Base-by-base conservation (phyloP, 257 asterid species). In the Primulina tabacum region DNA sequence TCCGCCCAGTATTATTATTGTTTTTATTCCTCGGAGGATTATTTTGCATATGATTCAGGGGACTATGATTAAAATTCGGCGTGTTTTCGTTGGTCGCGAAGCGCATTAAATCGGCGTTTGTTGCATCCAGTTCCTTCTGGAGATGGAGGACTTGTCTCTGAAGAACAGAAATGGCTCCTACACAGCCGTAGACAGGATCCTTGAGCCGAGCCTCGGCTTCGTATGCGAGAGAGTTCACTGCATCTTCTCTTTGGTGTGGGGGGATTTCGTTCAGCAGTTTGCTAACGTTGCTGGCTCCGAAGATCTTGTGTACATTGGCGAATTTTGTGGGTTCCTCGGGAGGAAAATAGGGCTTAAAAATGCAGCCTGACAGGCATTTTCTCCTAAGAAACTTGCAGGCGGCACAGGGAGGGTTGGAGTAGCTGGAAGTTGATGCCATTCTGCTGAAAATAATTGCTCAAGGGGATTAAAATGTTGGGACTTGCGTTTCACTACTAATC, bases 301-400 rank as follows among this genome's bases (percentile, higher is more conserved):
- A 90, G 38, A 90, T 76, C 56, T 79, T 84, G 88, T 90, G 96
- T 0, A 90, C 96, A 55, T 84, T 84, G 50, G 79, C 64, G 64
- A 90, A 90, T 69, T 90, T 90, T 2, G 76, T 74, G 2, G 96
- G 95, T n/a, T 90, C 90, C 57, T 90, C 96, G 2, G 96, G 90
- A 2, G 94, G 96, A 29, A 90, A 90, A 74, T 85, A 85, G 5
- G 96, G 87, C 0, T 92, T 82, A 35, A 85, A 90, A 1, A 77
- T 38, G 83, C 97, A 90, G 34, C 82, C 85, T 16, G 94, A 82
- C 33, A 77, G 61, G 80, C 97, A 90, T 70, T 85, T 90, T 32
- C 96, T 70, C 70, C 97, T 61, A 7, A 90, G 81, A 82, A 83
- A 90, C 53, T 90, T 90, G 86, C 97, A 90, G 67, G 96, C 97